Conservation (phyloP, 768 basidiomycete genomes). For the Lactifluus piperatus region DNA sequence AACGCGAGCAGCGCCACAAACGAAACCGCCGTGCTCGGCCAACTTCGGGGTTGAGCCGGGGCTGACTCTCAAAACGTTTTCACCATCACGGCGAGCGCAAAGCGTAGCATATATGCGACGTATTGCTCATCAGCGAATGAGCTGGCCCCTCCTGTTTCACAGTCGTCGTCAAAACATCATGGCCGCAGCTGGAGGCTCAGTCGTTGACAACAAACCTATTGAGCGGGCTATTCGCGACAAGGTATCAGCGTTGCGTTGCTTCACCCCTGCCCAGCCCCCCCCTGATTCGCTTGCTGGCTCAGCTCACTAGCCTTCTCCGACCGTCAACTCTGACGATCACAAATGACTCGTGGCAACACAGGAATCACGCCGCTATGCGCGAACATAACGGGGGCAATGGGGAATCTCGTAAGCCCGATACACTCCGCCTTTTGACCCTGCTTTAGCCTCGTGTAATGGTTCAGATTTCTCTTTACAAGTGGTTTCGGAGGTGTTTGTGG, state of each 20-base stretch:
- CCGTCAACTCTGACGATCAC: constrained; percentile 57
- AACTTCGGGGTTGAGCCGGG: neutral
- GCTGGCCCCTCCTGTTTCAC: constrained; percentile 12
- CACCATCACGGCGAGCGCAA: neutral
- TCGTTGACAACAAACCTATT: constrained; percentile 13
- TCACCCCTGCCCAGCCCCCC: constrained; percentile 8
- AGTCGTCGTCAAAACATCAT: constrained; percentile 21
- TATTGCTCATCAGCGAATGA: constrained; percentile 18
- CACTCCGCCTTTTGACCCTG: constrained; percentile 20
- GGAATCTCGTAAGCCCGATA: constrained; percentile 62
- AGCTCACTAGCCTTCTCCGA: constrained; percentile 56
- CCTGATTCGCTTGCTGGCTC: constrained; percentile 20
- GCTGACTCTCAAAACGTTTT: neutral
- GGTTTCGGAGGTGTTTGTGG: constrained; percentile 63
- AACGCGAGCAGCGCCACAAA: neutral
- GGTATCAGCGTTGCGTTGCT: neutral
- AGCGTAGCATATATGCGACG: neutral
- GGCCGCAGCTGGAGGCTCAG: constrained; percentile 9
- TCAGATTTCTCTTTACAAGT: constrained; percentile 72
- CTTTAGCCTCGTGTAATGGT: constrained; percentile 1
- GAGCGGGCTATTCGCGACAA: constrained; percentile 21
- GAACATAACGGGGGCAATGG: constrained; percentile 55
- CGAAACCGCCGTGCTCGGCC: neutral
- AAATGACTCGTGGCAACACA: constrained; percentile 81
- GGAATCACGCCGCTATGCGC: constrained; percentile 78